phyloP scores from a whole-genome alignment of 2,329 filamentous ascomycete species.

The Chaetomiaceae sp. region DNA sequence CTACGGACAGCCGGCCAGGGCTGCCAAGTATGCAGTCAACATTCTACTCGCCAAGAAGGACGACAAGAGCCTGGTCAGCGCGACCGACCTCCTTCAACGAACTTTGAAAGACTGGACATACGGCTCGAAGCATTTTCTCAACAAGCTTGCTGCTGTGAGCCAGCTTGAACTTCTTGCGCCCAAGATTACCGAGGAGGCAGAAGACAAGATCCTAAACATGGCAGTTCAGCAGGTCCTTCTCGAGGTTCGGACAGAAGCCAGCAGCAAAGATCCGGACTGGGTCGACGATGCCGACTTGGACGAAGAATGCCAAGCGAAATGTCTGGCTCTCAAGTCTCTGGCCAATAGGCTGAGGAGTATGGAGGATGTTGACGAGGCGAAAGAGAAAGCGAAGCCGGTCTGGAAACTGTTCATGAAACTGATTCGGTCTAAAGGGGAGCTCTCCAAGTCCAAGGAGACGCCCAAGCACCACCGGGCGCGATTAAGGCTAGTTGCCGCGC shows the following conservation, averaged over 20 bases:
- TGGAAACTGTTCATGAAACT: constrained; percentile 76
- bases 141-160: constrained; percentile 65
- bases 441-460: constrained; percentile 70
- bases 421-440: constrained; percentile 70
- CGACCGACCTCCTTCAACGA: constrained; percentile 75
- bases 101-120: constrained; percentile 71
- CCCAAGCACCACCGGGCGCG: constrained; percentile 73
- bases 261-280: constrained; percentile 58
- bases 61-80: constrained; percentile 75
- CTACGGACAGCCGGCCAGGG: constrained; percentile 73
- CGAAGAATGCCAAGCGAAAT: constrained; percentile 78
- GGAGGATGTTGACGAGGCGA: constrained; percentile 48
- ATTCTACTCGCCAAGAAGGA: constrained; percentile 73
- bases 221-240: constrained; percentile 71
- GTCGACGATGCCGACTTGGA: constrained; percentile 64
- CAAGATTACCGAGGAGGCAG: constrained; percentile 65
- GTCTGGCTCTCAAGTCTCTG: constrained; percentile 76
- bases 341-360: constrained; percentile 75
- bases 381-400: constrained; percentile 61
- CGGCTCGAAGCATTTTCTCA: constrained; percentile 68
- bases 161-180: constrained; percentile 74
- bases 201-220: constrained; percentile 74
- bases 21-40: constrained; percentile 89
- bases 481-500: constrained; percentile 77
- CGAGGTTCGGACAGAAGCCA: constrained; percentile 60